phyloP scores from a whole-genome alignment of 176 grass and related monocot species.

The bread wheat (Triticum aestivum) region DNA sequence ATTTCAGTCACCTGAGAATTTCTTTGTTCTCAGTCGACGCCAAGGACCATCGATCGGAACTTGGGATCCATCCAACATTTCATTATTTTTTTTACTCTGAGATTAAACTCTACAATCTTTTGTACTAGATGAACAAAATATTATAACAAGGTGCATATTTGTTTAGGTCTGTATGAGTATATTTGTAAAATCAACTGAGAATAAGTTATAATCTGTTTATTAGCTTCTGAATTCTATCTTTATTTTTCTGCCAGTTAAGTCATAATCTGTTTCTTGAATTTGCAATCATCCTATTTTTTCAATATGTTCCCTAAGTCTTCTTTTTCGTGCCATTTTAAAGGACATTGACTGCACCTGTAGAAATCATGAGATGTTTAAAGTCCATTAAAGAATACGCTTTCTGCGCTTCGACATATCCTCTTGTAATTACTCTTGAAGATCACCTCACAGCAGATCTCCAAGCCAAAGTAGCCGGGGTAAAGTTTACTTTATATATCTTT shows the following conservation, averaged over 20 bases:
- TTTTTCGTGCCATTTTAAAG: constrained; percentile 45
- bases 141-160: neutral
- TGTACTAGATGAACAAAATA: neutral
- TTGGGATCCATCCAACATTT: neutral
- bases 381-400: constrained; percentile 89
- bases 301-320: constrained; percentile 20
- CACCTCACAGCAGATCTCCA: constrained; percentile 93
- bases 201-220: neutral
- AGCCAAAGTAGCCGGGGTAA: constrained; percentile 90
- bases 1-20: neutral
- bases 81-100: neutral
- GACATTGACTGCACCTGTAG: constrained; percentile 81
- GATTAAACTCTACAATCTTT: neutral
- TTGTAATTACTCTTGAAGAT: constrained; percentile 95
- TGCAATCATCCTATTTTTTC: neutral
- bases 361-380: constrained; percentile 76
- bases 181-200: neutral
- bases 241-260: neutral
- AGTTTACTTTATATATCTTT: constrained; percentile 19
- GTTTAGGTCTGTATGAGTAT: neutral
- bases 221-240: neutral
- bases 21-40: neutral
- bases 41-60: neutral
- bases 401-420: constrained; percentile 65
- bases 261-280: neutral